phyloP scores from a whole-genome alignment of 2,329 filamentous ascomycete species.

The Aspergillus sergii region DNA sequence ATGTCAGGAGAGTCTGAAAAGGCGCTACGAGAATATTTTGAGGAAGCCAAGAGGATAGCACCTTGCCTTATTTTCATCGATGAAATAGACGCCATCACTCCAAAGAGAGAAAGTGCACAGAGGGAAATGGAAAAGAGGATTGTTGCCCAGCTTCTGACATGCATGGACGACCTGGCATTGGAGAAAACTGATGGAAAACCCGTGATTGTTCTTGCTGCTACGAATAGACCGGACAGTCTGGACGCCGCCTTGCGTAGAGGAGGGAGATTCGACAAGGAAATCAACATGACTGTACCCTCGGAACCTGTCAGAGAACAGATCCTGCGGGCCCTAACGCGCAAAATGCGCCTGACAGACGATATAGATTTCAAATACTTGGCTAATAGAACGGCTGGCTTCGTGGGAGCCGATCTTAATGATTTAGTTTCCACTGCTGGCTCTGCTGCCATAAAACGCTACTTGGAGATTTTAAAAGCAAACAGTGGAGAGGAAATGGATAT shows the following conservation, averaged over 20 bases:
- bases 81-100: slow-evolving; percentile 87
- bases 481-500: slow-evolving; percentile 56
- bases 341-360: slow-evolving; percentile 65
- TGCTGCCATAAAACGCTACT: slow-evolving; percentile 64
- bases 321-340: slow-evolving; percentile 69
- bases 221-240: slow-evolving; percentile 82
- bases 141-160: slow-evolving; percentile 77
- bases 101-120: slow-evolving; percentile 79
- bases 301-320: slow-evolving; percentile 77
- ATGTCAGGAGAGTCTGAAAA: slow-evolving; percentile 91
- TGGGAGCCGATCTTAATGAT: slow-evolving; percentile 83
- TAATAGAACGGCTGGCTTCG: slow-evolving; percentile 86
- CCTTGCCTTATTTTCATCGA: slow-evolving; percentile 92
- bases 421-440: slow-evolving; percentile 67
- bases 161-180: slow-evolving; percentile 79
- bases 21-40: slow-evolving; percentile 80
- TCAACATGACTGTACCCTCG: slow-evolving; percentile 86
- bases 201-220: slow-evolving; percentile 88
- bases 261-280: slow-evolving; percentile 78
- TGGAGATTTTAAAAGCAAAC: slow-evolving; percentile 54
- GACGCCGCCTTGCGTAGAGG: slow-evolving; percentile 75
- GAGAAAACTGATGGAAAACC: slow-evolving; percentile 73
- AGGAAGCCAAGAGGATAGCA: slow-evolving; percentile 81
- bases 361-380: slow-evolving; percentile 76
- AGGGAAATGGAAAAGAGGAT: slow-evolving; percentile 90